Evolutionary conservation across 441 rosid genomes (phyloP), one percentile per base, ranked within the genome.

Genomic region (Bruguiera hainesii): DNA sequence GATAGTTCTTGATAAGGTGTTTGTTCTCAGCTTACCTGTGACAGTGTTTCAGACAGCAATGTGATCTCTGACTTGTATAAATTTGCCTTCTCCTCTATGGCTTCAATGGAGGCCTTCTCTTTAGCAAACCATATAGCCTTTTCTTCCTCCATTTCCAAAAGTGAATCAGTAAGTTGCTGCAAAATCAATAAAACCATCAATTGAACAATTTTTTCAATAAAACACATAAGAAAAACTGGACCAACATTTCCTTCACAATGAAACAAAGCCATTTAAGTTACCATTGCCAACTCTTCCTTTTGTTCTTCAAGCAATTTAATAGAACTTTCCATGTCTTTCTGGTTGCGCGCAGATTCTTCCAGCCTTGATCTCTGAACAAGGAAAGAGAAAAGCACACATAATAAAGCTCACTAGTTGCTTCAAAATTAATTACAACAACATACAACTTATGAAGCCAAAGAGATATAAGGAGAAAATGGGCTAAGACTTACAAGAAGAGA

Each of bases 241-340:
- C 18, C 46, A n/a, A 2, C 18, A 60, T n/a, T 15, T 55, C 57
- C 39, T 57, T 69, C 21, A 61, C 37, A 39, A 65, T 19, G 55
- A 58, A 57, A 55, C 51, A 62, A 26, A 63, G 74, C 50, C 53
- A 58, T 4, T 25, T 64, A 68, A 9, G 59, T 61, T 83, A 94
- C 98, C 96, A 87, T 81, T 63, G 96, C 97, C 69, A 94, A 81
- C 72, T 89, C 97, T 72, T 94, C 97, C 83, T 91, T 91, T 76
- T 91, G 96, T 80, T 85, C 87, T 76, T 76, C 76, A 83, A 88
- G 70, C 63, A 76, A 71, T 64, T 79, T 80, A 33, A 80, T 75
- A 25, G 81, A 78, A 66, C 67, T 73, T 82, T 89, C 92, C 84
- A 83, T 59, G 64, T 76, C 79, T 73, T 83, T 79, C 73, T 85